Conservation (phyloP, 306 rosid species). For the Lotus japonicus region DNA sequence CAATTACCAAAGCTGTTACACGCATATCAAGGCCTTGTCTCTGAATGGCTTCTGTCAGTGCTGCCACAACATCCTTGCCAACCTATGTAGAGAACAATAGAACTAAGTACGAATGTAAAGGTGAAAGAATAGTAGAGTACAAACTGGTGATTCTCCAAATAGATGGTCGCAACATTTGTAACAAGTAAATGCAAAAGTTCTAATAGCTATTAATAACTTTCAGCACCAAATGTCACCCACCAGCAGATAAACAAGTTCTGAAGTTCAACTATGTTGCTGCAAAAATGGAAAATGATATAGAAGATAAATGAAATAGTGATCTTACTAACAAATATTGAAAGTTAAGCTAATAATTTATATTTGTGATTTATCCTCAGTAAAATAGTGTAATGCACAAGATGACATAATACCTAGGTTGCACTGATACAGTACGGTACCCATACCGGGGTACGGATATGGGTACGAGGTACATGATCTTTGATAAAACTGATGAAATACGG, state of each 20-base stretch:
- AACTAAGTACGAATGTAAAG: constrained; percentile 1
- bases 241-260: not conserved
- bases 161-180: not conserved
- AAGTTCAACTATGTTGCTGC: not conserved
- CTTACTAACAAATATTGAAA: not conserved
- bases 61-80: constrained; percentile 76
- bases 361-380: not conserved
- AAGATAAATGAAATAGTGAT: not conserved
- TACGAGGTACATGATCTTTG: too few relatives aligned
- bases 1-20: constrained; percentile 72
- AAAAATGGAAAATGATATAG: not conserved
- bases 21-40: constrained; percentile 75
- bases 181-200: not conserved
- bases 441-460: too few relatives aligned
- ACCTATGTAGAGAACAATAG: constrained; percentile 41
- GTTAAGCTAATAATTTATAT: not conserved
- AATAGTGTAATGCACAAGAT: not conserved
- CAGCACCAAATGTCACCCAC: not conserved
- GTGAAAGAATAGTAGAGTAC: not conserved
- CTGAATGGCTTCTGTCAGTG: constrained; percentile 55
- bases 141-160: not conserved
- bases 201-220: not conserved
- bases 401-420: not conserved
- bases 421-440: too few relatives aligned
- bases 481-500: too few relatives aligned